These are phyloP conservation scores for Sanghuangporus baumii DNA, from an alignment of 1,284 basidiomycete genomes.

Conservation along the genomic window DNA sequence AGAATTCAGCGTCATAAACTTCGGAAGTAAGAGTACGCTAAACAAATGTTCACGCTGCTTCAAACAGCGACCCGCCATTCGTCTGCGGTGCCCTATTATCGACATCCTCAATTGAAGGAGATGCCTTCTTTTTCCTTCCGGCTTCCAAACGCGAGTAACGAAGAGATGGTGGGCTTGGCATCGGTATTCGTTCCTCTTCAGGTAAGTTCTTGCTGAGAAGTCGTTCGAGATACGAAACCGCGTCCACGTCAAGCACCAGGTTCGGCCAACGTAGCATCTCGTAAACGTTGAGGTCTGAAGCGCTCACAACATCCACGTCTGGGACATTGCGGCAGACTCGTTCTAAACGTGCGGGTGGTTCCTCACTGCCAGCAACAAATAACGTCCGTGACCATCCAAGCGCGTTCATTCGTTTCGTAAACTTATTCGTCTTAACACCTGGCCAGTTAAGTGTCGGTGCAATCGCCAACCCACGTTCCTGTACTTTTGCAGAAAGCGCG, in stretches of 20 bases:
- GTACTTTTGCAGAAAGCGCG: conserved; percentile 78
- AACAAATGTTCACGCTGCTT: not conserved
- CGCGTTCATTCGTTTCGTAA: conserved; percentile 51
- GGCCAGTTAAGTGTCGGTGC: conserved; percentile 72
- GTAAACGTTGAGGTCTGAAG: conserved; percentile 69
- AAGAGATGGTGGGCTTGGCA: conserved; percentile 10
- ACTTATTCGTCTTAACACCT: conserved; percentile 57
- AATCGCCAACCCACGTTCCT: conserved; percentile 69
- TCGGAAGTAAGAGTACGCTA: not conserved
- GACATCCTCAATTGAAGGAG: conserved; percentile 9
- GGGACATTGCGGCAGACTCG: conserved; percentile 61
- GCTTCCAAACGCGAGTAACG: conserved; percentile 13
- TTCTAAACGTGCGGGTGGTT: conserved; percentile 47
- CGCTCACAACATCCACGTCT: conserved; percentile 54
- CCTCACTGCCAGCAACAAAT: conserved; percentile 63
- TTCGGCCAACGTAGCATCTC: conserved; percentile 74
- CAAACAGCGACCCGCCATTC: conserved; percentile 8
- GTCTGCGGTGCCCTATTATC: not conserved
- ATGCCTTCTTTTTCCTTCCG: conserved; percentile 13
- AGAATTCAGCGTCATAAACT: not conserved
- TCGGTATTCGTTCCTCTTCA: conserved; percentile 14
- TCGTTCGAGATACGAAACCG: conserved; percentile 64
- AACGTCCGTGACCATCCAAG: conserved; percentile 65
- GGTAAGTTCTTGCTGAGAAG: conserved; percentile 38
- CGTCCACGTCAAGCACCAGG: conserved; percentile 63